These are phyloP conservation scores for Phytophthora pseudosyringae DNA, from an alignment of 352 stramenopile genomes.

Conservation along the genomic window DNA sequence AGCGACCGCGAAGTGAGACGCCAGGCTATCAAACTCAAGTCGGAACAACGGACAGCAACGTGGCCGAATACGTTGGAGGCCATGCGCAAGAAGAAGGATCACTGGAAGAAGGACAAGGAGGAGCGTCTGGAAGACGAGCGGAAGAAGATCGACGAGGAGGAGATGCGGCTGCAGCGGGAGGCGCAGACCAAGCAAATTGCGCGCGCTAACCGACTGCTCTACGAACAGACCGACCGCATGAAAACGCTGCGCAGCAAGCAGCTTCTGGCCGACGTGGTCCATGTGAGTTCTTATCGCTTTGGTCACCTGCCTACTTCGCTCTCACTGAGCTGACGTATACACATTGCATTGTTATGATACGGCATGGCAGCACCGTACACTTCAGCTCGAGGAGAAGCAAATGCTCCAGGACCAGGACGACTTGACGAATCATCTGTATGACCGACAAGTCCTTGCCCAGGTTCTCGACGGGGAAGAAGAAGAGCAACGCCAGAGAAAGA, in stretches of 20 bases:
- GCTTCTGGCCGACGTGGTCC: slow-evolving; percentile 85
- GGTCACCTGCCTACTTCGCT: no score
- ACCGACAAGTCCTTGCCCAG: slow-evolving; percentile 55
- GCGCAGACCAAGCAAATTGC: slow-evolving; percentile 85
- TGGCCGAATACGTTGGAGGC: slow-evolving; percentile 94
- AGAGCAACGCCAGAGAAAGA: slow-evolving; percentile 51
- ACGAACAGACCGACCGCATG: slow-evolving; percentile 93
- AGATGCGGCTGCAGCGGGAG: slow-evolving; percentile 76
- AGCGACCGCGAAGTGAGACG: slow-evolving; percentile 75
- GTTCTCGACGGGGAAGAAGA: slow-evolving; percentile 62
- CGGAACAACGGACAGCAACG: slow-evolving; percentile 76
- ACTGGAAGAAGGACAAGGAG: slow-evolving; percentile 91
- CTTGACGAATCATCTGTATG: slow-evolving; percentile 59
- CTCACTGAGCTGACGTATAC: neutral
- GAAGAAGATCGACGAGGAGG: slow-evolving; percentile 79
- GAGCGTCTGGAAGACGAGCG: slow-evolving; percentile 81
- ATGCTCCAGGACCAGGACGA: slow-evolving; percentile 70
- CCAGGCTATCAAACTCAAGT: slow-evolving; percentile 75
- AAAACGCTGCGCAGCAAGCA: slow-evolving; percentile 91
- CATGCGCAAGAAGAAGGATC: slow-evolving; percentile 89
- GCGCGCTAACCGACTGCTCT: slow-evolving; percentile 84
- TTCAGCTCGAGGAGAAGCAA: slow-evolving; percentile 82
- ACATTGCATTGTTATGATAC: neutral
- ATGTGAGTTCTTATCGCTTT: slow-evolving; percentile 41
- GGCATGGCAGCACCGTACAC: slow-evolving; percentile 59